Conservation (phyloP, 208 protist genomes). For the Crithidia sp. region DNA sequence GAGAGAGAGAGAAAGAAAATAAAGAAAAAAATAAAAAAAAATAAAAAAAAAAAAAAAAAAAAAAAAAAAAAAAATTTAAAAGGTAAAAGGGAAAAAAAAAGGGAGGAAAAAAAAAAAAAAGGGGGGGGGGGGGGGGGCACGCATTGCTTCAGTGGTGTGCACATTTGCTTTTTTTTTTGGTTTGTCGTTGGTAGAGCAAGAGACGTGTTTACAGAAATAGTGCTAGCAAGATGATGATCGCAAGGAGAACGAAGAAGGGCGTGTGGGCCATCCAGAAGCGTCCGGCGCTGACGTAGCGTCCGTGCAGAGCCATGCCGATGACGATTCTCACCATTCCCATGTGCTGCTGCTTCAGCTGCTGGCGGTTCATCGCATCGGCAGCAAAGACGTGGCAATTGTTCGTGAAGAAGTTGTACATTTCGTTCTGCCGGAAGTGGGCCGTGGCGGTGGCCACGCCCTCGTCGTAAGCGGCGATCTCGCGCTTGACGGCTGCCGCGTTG, state of each 20-base stretch:
- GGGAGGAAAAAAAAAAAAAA: no score
- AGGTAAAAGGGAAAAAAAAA: no score
- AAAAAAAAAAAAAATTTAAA: no score
- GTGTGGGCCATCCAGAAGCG: conserved; percentile 50
- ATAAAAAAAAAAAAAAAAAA: not conserved
- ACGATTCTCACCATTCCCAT: conserved; percentile 52
- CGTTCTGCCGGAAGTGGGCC: conserved; percentile 62
- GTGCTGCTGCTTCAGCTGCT: conserved; percentile 39
- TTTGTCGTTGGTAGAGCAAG: no score
- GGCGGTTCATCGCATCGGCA: conserved; percentile 51
- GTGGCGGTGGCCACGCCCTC: conserved; percentile 38
- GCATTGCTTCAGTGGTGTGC: no score
- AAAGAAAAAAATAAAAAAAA: conserved; percentile 14
- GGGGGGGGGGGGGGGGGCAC: no score
- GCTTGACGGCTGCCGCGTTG: conserved; percentile 25
- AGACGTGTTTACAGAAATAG: conserved; percentile 2
- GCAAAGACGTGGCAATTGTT: conserved; percentile 93
- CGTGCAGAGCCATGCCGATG: conserved; percentile 51
- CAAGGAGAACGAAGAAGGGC: conserved; percentile 30
- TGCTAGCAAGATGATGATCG: conserved; percentile 14
- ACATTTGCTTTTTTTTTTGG: no score
- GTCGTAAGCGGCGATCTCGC: conserved; percentile 69
- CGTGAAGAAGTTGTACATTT: conserved; percentile 88
- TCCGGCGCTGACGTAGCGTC: conserved; percentile 35
- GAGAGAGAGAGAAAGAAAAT: not conserved